These are phyloP conservation scores for Dendrostoma leiphaemia DNA, from an alignment of 2,329 filamentous ascomycete genomes.

Conservation along the genomic window DNA sequence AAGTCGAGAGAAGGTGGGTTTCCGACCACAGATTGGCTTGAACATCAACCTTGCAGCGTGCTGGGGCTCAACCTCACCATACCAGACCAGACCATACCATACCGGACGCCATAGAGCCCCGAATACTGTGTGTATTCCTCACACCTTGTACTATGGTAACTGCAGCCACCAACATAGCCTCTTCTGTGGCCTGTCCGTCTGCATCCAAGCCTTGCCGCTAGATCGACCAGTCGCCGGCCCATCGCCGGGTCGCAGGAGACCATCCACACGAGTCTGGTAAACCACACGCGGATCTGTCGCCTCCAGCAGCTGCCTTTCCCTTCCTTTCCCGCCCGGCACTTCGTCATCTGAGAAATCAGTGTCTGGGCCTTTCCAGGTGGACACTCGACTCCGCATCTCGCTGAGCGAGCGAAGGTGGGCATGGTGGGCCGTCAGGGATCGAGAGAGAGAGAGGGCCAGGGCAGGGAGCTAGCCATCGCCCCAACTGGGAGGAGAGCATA, in stretches of 20 bases:
- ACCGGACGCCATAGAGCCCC: too few species aligned
- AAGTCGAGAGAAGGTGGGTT: constrained; percentile 18
- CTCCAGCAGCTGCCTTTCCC: too few species aligned
- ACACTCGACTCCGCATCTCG: constrained; percentile 19
- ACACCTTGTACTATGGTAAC: too few species aligned
- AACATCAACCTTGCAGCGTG: not conserved
- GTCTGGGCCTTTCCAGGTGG: constrained; percentile 21
- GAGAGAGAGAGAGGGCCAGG: constrained; percentile 6
- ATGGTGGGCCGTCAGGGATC: constrained; percentile 14
- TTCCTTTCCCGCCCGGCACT: too few species aligned
- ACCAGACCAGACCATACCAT: not conserved
- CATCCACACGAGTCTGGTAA: not conserved
- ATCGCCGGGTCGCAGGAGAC: not conserved
- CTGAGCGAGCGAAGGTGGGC: constrained; percentile 18
- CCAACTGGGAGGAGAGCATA: constrained; percentile 15
- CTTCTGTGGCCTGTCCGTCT: too few species aligned
- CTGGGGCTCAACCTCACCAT: not conserved
- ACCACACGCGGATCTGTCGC: too few species aligned
- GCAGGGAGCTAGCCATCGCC: constrained; percentile 16
- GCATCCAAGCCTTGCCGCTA: too few species aligned
- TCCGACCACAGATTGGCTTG: not conserved
- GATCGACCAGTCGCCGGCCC: not conserved
- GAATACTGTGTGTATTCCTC: too few species aligned
- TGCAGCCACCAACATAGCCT: too few species aligned
- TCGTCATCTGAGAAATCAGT: constrained; percentile 14